These are phyloP conservation scores for Aspergillus nidulans DNA, from an alignment of 495 filamentous ascomycete genomes.

Conservation along the genomic window DNA sequence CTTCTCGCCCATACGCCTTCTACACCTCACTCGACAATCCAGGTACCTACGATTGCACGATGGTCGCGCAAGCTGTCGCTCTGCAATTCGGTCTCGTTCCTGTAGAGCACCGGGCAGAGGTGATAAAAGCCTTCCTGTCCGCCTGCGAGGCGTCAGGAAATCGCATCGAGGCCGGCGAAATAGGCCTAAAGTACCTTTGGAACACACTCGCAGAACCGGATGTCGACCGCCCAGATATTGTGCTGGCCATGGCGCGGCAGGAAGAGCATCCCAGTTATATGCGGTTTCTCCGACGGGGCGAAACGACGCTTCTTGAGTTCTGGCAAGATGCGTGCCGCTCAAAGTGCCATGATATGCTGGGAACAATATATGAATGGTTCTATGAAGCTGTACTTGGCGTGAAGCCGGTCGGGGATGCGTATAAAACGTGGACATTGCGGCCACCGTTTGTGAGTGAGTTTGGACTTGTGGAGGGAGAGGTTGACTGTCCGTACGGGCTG, in stretches of 20 bases:
- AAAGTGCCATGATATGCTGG: conserved; percentile 32
- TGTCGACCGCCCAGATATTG: conserved; percentile 23
- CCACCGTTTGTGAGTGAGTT: conserved; percentile 24
- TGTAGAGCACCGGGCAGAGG: conserved; percentile 14
- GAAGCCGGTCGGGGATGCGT: conserved; percentile 20
- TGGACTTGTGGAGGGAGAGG: conserved; percentile 19
- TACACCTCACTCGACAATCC: conserved; percentile 26
- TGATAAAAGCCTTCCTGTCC: conserved; percentile 24
- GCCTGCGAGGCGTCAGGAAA: conserved; percentile 14
- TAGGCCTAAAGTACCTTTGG: conserved; percentile 24
- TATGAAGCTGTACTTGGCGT: conserved; percentile 25
- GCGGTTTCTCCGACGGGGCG: conserved; percentile 27
- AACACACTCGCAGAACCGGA: conserved; percentile 20
- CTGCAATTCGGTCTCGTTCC: conserved; percentile 25
- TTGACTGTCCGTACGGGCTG: conserved; percentile 26
- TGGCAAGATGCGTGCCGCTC: conserved; percentile 28
- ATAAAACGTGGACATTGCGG: conserved; percentile 18
- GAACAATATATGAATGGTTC: conserved; percentile 30
- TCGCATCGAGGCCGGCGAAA: conserved; percentile 24
- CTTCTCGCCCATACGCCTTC: conserved; percentile 15
- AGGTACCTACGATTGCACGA: conserved; percentile 18
- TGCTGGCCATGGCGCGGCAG: conserved; percentile 25
- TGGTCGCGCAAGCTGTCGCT: conserved; percentile 24
- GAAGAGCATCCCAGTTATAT: conserved; percentile 31
- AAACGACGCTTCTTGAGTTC: conserved; percentile 27